Base-by-base conservation (phyloP, 2,329 filamentous ascomycete genomes). In the Spiromastix sp. region DNA sequence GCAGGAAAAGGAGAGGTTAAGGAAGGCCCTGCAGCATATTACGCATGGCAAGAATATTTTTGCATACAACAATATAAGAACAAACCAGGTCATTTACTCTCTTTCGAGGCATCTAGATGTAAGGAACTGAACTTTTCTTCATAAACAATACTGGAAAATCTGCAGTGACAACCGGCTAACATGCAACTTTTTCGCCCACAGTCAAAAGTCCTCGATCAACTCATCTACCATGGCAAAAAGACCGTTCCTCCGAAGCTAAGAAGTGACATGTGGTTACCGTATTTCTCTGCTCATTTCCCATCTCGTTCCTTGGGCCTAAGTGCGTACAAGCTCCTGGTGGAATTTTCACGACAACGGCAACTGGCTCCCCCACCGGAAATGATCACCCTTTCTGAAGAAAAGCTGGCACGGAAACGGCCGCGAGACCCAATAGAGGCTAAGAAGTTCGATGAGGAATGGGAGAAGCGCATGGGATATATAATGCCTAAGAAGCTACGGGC, bases 31-130 rank as follows among this genome's bases (percentile, higher is more conserved):
- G 41, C 60, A 63, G 36, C 59, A 63, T 36, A 46, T 68, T 36
- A 56, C 54, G 4, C 68, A 72, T 45, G 74, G 74, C 40, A 64
- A 70, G 48, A 67, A 75, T 54, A 76, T 80, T 49, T 79, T 74
- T 54, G 67, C 71, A 49, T 80, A 77, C 57, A 66, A 67, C 48
- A 68, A 79, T 52, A 60, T 74, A 46, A 66, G 67, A 42, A 78
- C 75, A 22, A 75, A 77, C 40, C 76, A 79, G 56, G 70, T 79
- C 44, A 60, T 79, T 36, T 79, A 79, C 56, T 78, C 75, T 15
- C 56, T 79, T 43, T 67, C 66, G 26, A 66, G 70, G 34, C 61
- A 66, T 34, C 52, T 79, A 30, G 63, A 75, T 44, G 74, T 77
- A 59, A 45, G 63, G 38, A 5, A n/a, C 8, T 13, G 6, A n/a